Evolutionary conservation across 179 eudicot species (phyloP).

Genomic region (Actinidia chinensis): DNA sequence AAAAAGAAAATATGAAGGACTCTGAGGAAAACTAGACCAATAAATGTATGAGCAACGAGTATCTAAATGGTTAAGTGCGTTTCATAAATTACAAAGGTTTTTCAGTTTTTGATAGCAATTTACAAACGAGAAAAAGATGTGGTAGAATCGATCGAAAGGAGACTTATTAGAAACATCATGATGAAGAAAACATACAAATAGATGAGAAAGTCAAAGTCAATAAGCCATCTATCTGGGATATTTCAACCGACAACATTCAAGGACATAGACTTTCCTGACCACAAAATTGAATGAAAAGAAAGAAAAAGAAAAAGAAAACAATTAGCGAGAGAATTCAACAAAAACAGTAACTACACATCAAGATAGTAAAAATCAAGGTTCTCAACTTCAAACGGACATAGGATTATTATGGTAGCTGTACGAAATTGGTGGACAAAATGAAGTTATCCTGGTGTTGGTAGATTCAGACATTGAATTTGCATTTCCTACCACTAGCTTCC

Average conservation of each 20-base stretch:
- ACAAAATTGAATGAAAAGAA: background rate
- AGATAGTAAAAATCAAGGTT: no score
- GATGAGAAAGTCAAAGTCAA: slow-evolving; percentile 70
- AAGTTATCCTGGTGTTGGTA: no score
- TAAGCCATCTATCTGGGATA: slow-evolving; percentile 81
- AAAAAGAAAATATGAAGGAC: background rate
- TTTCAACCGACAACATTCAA: slow-evolving; percentile 50
- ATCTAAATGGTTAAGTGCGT: background rate
- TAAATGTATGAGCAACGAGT: background rate
- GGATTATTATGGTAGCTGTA: no score
- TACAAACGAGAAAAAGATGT: background rate
- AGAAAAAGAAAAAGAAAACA: background rate
- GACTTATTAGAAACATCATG: background rate
- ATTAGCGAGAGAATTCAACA: no score
- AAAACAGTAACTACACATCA: no score
- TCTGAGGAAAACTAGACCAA: background rate
- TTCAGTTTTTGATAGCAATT: background rate
- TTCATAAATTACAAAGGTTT: background rate
- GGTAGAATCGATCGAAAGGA: background rate
- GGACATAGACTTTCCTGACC: slow-evolving; percentile 72
- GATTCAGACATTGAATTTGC: no score
- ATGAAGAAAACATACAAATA: slow-evolving; percentile 48
- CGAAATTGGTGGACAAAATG: no score
- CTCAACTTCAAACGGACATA: no score
- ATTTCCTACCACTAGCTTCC: no score